Conservation (phyloP, 371 early-diverging fungal genomes). For the Quaeritorhiza haematococci region DNA sequence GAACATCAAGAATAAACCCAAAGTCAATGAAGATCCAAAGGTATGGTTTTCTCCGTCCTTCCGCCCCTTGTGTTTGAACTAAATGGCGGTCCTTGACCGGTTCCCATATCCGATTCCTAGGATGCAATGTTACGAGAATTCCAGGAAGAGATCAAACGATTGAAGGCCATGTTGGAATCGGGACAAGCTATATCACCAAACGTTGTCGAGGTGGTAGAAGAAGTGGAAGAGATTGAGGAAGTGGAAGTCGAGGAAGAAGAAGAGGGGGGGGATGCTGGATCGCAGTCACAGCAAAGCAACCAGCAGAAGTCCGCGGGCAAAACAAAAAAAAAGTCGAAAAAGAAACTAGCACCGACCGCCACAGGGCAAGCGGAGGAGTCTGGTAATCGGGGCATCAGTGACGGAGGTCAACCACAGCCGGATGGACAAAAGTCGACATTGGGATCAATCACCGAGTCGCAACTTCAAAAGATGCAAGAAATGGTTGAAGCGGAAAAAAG, state of each 20-base stretch:
- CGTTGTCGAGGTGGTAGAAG: slow-evolving; percentile 34
- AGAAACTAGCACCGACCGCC: slow-evolving; percentile 4
- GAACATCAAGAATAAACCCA: slow-evolving; percentile 88
- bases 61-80: slow-evolving; percentile 6
- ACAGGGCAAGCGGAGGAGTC: not conserved
- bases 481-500: slow-evolving; percentile 44
- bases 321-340: not conserved
- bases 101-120: slow-evolving; percentile 15
- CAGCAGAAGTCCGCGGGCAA: not conserved
- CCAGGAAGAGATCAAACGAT: slow-evolving; percentile 55
- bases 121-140: slow-evolving; percentile 60
- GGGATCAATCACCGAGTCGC: slow-evolving; percentile 26
- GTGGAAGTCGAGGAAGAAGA: slow-evolving; percentile 33
- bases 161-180: slow-evolving; percentile 41
- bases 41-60: slow-evolving; percentile 24
- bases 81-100: not conserved
- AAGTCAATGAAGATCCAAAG: slow-evolving; percentile 70
- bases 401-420: slow-evolving; percentile 1
- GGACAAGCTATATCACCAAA: slow-evolving; percentile 22
- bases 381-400: slow-evolving; percentile 2
- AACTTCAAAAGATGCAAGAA: slow-evolving; percentile 40
- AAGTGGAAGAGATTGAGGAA: slow-evolving; percentile 41
- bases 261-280: slow-evolving; percentile 3
- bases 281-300: slow-evolving; percentile 1
- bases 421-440: not conserved